Percentiles rank a stretch among this genome's conserved stretches.
These are phyloP conservation scores for Sarocladium kiliense DNA, from an alignment of 2,329 filamentous ascomycete genomes.

Conservation along the genomic window DNA sequence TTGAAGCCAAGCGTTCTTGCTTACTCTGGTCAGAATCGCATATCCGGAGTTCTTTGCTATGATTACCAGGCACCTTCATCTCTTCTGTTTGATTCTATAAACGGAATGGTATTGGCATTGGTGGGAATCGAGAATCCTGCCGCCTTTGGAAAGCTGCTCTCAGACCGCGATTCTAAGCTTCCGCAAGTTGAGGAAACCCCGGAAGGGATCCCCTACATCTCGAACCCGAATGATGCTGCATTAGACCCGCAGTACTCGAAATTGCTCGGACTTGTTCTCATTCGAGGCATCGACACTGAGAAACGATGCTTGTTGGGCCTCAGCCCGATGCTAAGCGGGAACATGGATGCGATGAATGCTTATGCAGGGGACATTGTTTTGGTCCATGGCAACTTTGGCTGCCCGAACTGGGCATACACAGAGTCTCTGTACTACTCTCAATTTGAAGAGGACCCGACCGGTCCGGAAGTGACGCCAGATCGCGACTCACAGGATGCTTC, in stretches of 20 bases:
- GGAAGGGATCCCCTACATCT: slow-evolving; percentile 59
- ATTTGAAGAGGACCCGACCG: slow-evolving; percentile 22
- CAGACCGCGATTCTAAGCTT: not conserved
- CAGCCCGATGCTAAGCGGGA: slow-evolving; percentile 47
- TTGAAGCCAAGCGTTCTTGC: slow-evolving; percentile 28
- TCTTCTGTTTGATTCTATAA: slow-evolving; percentile 59
- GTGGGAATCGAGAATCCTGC: slow-evolving; percentile 52
- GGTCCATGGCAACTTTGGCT: slow-evolving; percentile 63
- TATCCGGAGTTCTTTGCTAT: slow-evolving; percentile 64
- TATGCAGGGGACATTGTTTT: slow-evolving; percentile 51
- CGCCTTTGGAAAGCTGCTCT: slow-evolving; percentile 38
- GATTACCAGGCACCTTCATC: slow-evolving; percentile 56
- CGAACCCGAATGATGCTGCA: slow-evolving; percentile 44
- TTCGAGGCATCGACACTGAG: slow-evolving; percentile 62
- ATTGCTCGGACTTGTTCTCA: slow-evolving; percentile 59
- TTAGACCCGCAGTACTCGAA: slow-evolving; percentile 56
- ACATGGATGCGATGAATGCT: slow-evolving; percentile 33
- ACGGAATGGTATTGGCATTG: slow-evolving; percentile 65
- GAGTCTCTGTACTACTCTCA: slow-evolving; percentile 50
- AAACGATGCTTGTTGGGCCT: slow-evolving; percentile 56
- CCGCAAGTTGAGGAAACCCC: slow-evolving; percentile 22
- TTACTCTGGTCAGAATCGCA: slow-evolving; percentile 44
- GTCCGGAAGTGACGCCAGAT: slow-evolving; percentile 16
- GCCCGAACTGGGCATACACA: slow-evolving; percentile 64
- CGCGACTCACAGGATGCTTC: slow-evolving; percentile 19